These are phyloP conservation scores for Forsythia viridissima DNA, from an alignment of 257 asterid species.

Conservation along the genomic window DNA sequence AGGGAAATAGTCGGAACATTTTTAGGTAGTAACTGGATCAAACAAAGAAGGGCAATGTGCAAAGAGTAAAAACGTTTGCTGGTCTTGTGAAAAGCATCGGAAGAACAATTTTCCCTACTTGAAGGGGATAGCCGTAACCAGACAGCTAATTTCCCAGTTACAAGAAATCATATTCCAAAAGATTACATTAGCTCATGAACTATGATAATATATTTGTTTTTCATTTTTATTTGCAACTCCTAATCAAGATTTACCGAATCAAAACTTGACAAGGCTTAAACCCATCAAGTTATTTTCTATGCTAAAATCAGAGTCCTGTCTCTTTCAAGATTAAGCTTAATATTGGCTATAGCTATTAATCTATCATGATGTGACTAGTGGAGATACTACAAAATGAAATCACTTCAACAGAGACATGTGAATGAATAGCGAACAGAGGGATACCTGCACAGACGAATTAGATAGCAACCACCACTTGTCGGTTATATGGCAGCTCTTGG, in stretches of 20 bases:
- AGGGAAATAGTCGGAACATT: too few species aligned
- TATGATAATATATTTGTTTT: not conserved
- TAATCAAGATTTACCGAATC: not conserved
- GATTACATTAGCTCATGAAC: not conserved
- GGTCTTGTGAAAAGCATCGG: not conserved
- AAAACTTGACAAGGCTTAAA: not conserved
- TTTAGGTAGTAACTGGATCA: too few species aligned
- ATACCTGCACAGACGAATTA: slow-evolving; percentile 30
- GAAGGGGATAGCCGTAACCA: not conserved
- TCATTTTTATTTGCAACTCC: not conserved
- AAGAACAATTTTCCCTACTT: not conserved
- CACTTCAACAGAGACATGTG: not conserved
- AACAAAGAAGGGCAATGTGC: not conserved
- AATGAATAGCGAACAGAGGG: not conserved
- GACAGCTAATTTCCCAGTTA: not conserved
- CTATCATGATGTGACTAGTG: not conserved
- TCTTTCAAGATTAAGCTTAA: not conserved
- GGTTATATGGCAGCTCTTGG: slow-evolving; percentile 20
- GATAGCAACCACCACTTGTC: slow-evolving; percentile 1
- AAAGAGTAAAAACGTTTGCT: not conserved
- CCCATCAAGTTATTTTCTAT: not conserved
- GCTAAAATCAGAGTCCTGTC: not conserved
- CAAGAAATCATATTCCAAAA: not conserved
- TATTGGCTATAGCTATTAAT: too few species aligned
- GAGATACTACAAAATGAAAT: not conserved